phyloP scores from a whole-genome alignment of 148 eudicot species.

The Rhododendron griersonianum region DNA sequence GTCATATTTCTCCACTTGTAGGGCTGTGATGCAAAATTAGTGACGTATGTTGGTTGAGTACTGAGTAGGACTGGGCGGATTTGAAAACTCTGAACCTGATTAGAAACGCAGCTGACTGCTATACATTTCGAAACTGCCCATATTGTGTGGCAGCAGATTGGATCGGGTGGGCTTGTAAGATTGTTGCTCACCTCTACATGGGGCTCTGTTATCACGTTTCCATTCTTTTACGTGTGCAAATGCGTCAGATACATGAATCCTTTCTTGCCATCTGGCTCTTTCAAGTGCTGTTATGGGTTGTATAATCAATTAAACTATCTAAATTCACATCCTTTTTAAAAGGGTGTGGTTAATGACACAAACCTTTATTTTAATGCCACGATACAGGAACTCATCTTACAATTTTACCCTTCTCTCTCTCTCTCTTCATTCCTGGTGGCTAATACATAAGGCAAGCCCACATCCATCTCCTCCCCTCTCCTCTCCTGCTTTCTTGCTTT shows the following conservation, averaged over 20 bases:
- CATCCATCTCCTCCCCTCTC: too few species aligned
- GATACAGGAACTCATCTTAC: too few species aligned
- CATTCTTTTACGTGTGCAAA: not conserved
- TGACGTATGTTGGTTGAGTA: too few species aligned
- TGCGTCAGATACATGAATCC: not conserved
- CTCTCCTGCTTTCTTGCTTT: too few species aligned
- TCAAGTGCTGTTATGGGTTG: not conserved
- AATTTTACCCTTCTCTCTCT: too few species aligned
- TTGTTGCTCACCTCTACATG: not conserved
- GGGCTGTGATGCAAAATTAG: too few species aligned
- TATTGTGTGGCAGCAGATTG: not conserved
- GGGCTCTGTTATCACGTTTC: not conserved
- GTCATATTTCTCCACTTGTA: too few species aligned
- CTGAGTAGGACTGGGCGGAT: not conserved
- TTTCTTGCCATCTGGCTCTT: not conserved
- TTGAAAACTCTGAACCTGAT: not conserved
- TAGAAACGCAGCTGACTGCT: not conserved
- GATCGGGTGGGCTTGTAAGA: not conserved
- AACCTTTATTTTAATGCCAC: too few species aligned
- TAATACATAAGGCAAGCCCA: too few species aligned
- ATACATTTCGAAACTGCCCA: not conserved
- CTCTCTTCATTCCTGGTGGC: too few species aligned
- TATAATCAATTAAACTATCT: not conserved
- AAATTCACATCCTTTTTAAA: not conserved
- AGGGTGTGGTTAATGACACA: too few species aligned